Evolutionary conservation across 768 basidiomycete genomes (phyloP), one percentile per base, ranked within the genome.

Genomic region (Holtermannia corniformis): DNA sequence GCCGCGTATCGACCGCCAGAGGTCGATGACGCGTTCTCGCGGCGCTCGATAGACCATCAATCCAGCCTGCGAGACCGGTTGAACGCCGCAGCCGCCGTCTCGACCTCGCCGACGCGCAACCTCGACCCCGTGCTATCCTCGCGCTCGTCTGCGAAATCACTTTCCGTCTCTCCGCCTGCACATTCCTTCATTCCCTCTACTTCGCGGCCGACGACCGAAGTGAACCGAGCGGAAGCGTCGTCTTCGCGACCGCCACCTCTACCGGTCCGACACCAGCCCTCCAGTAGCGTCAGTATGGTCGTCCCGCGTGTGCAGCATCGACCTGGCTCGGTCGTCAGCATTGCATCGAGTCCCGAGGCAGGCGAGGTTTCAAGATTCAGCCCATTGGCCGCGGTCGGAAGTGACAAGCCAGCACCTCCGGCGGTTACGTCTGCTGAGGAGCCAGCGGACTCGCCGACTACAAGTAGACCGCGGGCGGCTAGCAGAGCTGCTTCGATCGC

Each of bases 231-330:
- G 16, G 47, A 45, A 20, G 44, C 37, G 11, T 46, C 55, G 1
- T n/a, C 56, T 11, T 20, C 3, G 23, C 26, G 14, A 19, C 50
- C 14, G 19, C 50, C 55, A 3, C 46, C 19, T 22, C 19, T 52
- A 13, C 56, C 64, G 5, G 62, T 70, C 0, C 51, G 45, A 21
- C 54, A 49, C 5, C 68, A 70, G 44, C 68, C 68, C 20, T 25
- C 51, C 4, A 55, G 54, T 2, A 59, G 59, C 4, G 56, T 55
- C 44, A 56, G 57, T 3, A 70, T 70, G 68, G 61, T 68, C 0
- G 68, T 70, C 11, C 68, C 68, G 22, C 5, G 68, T 23, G 61
- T 70, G 3, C 62, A 61, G 5, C 67, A 64, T 47, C 57, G 68
- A 22, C 66, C 68, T 12, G 66, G 64, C n/a, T 57, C 67, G 43